Conservation (phyloP, 305 asterid species). For the Coffea humblotiana region DNA sequence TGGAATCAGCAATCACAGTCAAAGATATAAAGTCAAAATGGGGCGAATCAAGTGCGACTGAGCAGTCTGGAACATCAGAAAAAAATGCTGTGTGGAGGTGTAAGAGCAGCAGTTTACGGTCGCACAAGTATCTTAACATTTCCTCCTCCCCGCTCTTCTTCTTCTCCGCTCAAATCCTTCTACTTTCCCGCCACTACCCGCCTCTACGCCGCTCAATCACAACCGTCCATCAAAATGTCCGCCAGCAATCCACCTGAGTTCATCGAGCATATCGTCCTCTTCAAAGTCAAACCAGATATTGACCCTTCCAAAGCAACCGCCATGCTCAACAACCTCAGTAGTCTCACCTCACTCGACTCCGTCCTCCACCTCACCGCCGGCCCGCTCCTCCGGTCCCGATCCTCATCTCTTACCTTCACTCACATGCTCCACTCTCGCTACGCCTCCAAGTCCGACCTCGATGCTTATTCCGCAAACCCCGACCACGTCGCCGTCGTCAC, state of each 20-base stretch:
- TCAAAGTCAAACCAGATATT: conserved; percentile 61
- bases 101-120: conserved; percentile 3
- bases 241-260: conserved; percentile 38
- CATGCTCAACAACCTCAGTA: conserved; percentile 70
- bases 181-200: conserved; percentile 32
- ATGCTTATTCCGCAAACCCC: conserved; percentile 63
- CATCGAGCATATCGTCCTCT: conserved; percentile 84
- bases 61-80: neutral
- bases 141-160: conserved; percentile 7
- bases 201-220: conserved; percentile 21
- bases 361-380: conserved; percentile 77
- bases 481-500: conserved; percentile 63
- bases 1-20: neutral
- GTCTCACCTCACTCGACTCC: conserved; percentile 57
- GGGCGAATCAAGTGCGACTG: neutral
- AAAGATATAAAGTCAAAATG: neutral
- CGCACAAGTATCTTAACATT: conserved; percentile 21
- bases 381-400: conserved; percentile 54
- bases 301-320: conserved; percentile 59
- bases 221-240: conserved; percentile 53
- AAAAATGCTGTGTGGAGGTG: conserved; percentile 24
- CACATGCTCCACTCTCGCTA: conserved; percentile 91
- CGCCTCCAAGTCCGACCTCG: conserved; percentile 59
- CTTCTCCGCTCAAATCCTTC: conserved; percentile 15
- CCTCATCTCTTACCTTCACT: conserved; percentile 65